Percentiles rank a stretch among this genome's conserved stretches.
Evolutionary conservation across 2,329 filamentous ascomycete species (phyloP).

Genomic region (Aspergillus sp.): DNA sequence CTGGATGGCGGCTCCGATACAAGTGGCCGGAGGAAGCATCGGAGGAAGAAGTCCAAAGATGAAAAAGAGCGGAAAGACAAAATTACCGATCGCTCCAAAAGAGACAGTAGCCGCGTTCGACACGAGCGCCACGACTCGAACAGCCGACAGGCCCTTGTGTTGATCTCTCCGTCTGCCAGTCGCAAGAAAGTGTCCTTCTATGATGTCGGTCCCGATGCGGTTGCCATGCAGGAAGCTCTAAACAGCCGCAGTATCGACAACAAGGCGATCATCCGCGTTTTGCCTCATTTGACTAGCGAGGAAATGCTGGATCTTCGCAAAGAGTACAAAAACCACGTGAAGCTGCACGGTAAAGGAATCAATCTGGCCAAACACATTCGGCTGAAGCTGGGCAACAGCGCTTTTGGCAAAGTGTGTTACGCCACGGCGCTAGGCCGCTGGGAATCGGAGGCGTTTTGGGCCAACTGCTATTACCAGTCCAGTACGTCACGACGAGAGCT

Average conservation of each 20-base stretch:
- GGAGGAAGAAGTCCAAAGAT: constrained; percentile 27
- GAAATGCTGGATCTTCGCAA: constrained; percentile 82
- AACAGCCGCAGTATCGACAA: constrained; percentile 67
- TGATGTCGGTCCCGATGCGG: constrained; percentile 76
- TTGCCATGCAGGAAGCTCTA: constrained; percentile 72
- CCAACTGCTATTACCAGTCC: constrained; percentile 95
- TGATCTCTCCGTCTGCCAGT: constrained; percentile 47
- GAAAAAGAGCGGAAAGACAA: constrained; percentile 31
- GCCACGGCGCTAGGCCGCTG: constrained; percentile 84
- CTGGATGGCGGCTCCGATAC: constrained; percentile 34
- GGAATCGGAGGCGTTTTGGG: constrained; percentile 96
- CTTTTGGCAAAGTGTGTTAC: constrained; percentile 86
- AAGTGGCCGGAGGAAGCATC: constrained; percentile 27
- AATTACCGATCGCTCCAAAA: constrained; percentile 26
- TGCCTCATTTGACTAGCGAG: constrained; percentile 80
- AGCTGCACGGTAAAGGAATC: constrained; percentile 53
- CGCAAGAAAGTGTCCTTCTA: constrained; percentile 73
- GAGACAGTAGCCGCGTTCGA: constrained; percentile 22
- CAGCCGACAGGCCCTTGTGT: constrained; percentile 40
- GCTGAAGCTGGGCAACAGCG: constrained; percentile 48
- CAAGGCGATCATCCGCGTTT: constrained; percentile 73
- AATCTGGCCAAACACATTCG: constrained; percentile 54
- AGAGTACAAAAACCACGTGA: constrained; percentile 89
- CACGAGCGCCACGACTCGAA: constrained; percentile 29
- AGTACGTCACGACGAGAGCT: constrained; percentile 82